phyloP scores from a whole-genome alignment of 148 eudicot species.

The Amaranthus cruentus region DNA sequence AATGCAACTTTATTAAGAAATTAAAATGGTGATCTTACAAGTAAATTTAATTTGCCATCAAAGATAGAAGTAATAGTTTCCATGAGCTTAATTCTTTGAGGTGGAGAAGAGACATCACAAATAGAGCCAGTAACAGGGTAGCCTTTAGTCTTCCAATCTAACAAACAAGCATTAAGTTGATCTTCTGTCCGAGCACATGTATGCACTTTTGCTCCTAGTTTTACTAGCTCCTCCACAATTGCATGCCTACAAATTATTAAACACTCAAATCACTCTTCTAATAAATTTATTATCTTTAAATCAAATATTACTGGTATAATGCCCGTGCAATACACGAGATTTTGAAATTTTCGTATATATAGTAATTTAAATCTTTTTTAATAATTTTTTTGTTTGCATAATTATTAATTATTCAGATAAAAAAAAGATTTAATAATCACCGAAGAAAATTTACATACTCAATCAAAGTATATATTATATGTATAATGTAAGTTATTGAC shows the following conservation, averaged over 20 bases:
- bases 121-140: constrained; percentile 21
- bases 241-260: constrained; percentile 13
- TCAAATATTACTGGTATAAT: too few species aligned
- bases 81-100: constrained; percentile 18
- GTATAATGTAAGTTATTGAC: too few species aligned
- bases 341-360: too few species aligned
- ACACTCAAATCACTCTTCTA: too few species aligned
- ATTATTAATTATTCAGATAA: too few species aligned
- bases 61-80: constrained; percentile 7
- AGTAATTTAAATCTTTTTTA: too few species aligned
- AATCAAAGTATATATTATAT: too few species aligned
- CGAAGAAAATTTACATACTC: too few species aligned
- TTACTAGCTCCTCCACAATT: constrained; percentile 28
- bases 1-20: not conserved
- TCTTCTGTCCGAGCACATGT: constrained; percentile 24
- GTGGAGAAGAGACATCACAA: constrained; percentile 26
- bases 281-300: too few species aligned
- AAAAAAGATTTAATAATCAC: too few species aligned
- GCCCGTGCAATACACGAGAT: too few species aligned
- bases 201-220: constrained; percentile 23
- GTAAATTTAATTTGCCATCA: constrained; percentile 25
- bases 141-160: constrained; percentile 24
- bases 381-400: too few species aligned
- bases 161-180: constrained; percentile 14
- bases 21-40: constrained; percentile 11